Conservation (phyloP, 2,329 filamentous ascomycete species). For the Arthrobotrys conoides region DNA sequence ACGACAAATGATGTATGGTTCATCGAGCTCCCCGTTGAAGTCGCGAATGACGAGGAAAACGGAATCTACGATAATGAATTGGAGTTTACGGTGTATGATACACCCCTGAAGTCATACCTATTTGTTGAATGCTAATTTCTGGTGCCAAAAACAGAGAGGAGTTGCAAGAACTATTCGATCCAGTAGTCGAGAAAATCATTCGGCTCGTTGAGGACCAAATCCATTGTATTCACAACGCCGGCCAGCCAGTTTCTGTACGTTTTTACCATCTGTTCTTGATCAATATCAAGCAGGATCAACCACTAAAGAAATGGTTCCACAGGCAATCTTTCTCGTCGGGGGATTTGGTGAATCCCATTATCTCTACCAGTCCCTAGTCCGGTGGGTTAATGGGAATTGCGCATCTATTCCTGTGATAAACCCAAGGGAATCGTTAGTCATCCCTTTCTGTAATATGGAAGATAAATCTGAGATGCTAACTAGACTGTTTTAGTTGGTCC, state of each 20-base stretch:
- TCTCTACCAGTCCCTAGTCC: slow-evolving; percentile 18
- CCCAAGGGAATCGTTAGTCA: slow-evolving; percentile 47
- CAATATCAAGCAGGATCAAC: too few species aligned
- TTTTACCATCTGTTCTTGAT: neutral
- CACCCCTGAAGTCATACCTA: too few species aligned
- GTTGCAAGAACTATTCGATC: slow-evolving; percentile 56
- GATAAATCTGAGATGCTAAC: neutral
- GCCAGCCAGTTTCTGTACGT: neutral
- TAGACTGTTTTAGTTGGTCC: slow-evolving; percentile 34
- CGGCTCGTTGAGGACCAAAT: slow-evolving; percentile 43
- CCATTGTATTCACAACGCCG: neutral
- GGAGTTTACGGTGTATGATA: slow-evolving; percentile 42
- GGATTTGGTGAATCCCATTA: slow-evolving; percentile 57
- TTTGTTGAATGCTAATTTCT: neutral
- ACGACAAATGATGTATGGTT: slow-evolving; percentile 28
- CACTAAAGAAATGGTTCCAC: too few species aligned
- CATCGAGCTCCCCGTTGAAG: slow-evolving; percentile 39
- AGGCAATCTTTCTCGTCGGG: slow-evolving; percentile 49
- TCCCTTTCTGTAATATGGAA: neutral
- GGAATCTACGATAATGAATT: slow-evolving; percentile 59
- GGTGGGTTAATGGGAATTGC: neutral
- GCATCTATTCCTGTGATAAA: slow-evolving; percentile 38
- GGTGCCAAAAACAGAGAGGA: neutral
- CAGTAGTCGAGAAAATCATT: slow-evolving; percentile 49
- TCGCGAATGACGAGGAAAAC: slow-evolving; percentile 46